phyloP scores from a whole-genome alignment of 257 asterid genomes.

The Solanum appendiculatum region DNA sequence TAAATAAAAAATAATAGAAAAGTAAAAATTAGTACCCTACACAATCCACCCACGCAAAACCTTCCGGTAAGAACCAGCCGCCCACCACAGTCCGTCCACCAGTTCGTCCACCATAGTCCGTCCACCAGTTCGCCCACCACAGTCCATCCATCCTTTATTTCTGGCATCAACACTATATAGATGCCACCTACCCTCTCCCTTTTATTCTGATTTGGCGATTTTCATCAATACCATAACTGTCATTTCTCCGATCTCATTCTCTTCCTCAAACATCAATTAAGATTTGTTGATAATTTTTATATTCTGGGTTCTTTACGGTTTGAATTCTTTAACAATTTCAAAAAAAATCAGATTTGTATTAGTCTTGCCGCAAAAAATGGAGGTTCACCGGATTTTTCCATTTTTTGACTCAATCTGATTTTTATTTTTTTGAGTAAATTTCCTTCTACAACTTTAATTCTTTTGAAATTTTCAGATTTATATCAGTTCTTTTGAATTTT shows the following conservation, averaged over 20 bases:
- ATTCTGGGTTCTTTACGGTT: not conserved
- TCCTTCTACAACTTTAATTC: not conserved
- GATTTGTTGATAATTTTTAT: not conserved
- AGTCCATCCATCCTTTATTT: not conserved
- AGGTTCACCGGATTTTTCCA: not conserved
- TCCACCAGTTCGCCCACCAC: not conserved
- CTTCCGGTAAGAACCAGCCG: not conserved
- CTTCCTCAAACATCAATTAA: not conserved
- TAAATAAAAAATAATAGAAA: too few species aligned
- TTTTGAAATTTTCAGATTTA: too few species aligned
- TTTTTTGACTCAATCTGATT: not conserved
- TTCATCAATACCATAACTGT: not conserved
- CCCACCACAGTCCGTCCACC: not conserved
- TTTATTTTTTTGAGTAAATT: too few species aligned
- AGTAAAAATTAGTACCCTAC: too few species aligned
- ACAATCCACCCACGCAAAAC: not conserved
- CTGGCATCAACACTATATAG: not conserved
- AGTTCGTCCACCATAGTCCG: fast-evolving
- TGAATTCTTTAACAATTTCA: too few species aligned
- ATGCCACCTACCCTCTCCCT: not conserved
- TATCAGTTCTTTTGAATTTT: too few species aligned
- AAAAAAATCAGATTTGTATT: not conserved
- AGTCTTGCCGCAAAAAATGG: not conserved
- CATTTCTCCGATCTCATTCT: not conserved
- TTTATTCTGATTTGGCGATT: too few species aligned